Conservation (phyloP, 331 rosid species). For the Cydonia oblonga region DNA sequence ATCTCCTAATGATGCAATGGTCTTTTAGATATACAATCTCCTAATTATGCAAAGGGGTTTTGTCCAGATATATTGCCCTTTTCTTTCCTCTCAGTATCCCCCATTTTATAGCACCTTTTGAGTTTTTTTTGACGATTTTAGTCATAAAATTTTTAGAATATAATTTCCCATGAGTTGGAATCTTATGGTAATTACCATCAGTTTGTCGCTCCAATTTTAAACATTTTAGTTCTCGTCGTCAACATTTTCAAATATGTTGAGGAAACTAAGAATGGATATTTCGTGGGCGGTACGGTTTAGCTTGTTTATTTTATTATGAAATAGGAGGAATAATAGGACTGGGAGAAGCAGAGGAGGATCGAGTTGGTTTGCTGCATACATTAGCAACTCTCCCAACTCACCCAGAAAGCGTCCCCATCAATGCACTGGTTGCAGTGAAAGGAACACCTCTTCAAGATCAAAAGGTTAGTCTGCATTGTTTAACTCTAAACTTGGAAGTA, state of each 20-base stretch:
- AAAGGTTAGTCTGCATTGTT: constrained; percentile 35
- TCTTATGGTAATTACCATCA: background rate
- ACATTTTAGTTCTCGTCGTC: background rate
- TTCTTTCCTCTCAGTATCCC: background rate
- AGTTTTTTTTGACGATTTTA: background rate
- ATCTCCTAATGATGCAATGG: background rate
- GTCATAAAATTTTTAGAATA: background rate
- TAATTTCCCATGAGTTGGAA: background rate
- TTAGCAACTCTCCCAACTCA: constrained; percentile 89
- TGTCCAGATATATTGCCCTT: background rate
- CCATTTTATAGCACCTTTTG: background rate
- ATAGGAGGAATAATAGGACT: constrained; percentile 97
- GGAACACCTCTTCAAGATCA: constrained; percentile 95
- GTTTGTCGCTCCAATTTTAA: background rate
- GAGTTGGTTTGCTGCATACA: constrained; percentile 89
- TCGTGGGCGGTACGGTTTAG: background rate
- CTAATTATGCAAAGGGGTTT: background rate
- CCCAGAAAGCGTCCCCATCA: constrained; percentile 97
- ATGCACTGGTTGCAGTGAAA: constrained; percentile 77
- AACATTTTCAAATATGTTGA: background rate
- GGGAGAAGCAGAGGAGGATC: constrained; percentile 92
- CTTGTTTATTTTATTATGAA: background rate
- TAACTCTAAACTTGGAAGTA: background rate
- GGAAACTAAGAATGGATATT: background rate
- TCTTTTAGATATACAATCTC: background rate